Percentiles rank a stretch among this genome's conserved stretches.
Conservation (phyloP, 768 basidiomycete species). For the Tulasnella sp. region DNA sequence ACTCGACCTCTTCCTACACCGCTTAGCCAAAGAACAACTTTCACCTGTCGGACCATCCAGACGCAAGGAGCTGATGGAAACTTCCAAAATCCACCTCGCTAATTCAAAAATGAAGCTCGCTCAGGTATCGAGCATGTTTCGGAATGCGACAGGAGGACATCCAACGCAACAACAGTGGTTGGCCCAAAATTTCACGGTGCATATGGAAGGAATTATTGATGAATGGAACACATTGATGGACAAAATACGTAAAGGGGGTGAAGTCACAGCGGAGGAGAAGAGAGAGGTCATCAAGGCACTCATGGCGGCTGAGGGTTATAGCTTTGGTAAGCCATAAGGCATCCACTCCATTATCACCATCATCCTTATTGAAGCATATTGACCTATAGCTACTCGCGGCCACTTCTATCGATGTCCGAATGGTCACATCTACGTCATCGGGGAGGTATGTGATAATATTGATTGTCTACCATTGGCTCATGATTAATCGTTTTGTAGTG, state of each 20-base stretch:
- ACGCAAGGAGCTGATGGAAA: background rate
- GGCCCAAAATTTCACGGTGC: slow-evolving; percentile 30
- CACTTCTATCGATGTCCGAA: slow-evolving; percentile 17
- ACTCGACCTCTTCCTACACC: slow-evolving; percentile 33
- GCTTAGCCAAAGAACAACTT: slow-evolving; percentile 20
- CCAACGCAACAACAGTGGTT: slow-evolving; percentile 30
- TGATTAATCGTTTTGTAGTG: slow-evolving; percentile 1
- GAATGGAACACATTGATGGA: slow-evolving; percentile 37
- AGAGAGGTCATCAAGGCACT: slow-evolving; percentile 39
- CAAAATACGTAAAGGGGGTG: slow-evolving; percentile 29
- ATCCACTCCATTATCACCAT: no score
- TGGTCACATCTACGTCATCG: slow-evolving; percentile 19
- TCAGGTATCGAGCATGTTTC: slow-evolving; percentile 18
- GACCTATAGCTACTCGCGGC: slow-evolving; percentile 8
- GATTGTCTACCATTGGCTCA: background rate
- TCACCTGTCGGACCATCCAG: background rate
- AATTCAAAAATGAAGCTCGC: background rate
- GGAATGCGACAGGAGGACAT: slow-evolving; percentile 16
- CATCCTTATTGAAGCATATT: background rate
- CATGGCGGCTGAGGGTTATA: background rate
- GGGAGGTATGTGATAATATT: slow-evolving; percentile 13
- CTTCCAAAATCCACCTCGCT: background rate
- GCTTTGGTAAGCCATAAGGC: background rate
- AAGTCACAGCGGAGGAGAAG: slow-evolving; percentile 42
- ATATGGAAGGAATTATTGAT: slow-evolving; percentile 30